Evolutionary conservation across 139 green algal species (phyloP).

Genomic region (Coelastrella sp.): DNA sequence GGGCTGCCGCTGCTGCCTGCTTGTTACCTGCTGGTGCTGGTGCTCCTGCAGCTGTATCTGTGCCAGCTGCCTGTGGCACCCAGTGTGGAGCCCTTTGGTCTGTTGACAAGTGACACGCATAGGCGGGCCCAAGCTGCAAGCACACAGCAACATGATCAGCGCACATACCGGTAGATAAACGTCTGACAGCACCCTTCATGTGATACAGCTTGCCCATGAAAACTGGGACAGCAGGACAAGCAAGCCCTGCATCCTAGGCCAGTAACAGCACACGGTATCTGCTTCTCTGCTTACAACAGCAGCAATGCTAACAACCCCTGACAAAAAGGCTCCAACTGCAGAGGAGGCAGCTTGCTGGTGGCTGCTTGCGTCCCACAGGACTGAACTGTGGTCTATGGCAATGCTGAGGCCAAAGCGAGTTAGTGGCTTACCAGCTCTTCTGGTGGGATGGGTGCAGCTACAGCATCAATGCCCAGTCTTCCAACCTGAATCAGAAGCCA

Average conservation of each 20-base stretch:
- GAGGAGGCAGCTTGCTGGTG: not conserved
- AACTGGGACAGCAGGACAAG: no score
- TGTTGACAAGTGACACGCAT: not conserved
- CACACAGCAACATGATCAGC: not conserved
- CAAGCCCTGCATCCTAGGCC: no score
- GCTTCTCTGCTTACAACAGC: no score
- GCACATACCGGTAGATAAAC: no score
- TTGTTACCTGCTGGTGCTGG: not conserved
- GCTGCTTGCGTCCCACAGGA: not conserved
- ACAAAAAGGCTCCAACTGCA: no score
- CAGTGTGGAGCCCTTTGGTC: not conserved
- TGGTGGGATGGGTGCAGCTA: not conserved
- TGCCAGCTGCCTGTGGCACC: not conserved
- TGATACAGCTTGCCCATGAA: not conserved
- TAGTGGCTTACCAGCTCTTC: not conserved
- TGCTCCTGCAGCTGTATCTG: not conserved
- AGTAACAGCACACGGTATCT: no score
- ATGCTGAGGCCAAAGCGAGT: not conserved
- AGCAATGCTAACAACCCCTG: no score
- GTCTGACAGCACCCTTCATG: not conserved
- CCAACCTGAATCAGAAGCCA: not conserved
- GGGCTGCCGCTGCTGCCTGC: not conserved
- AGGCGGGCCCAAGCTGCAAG: conserved; percentile 19
- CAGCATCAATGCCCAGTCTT: not conserved
- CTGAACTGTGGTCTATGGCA: not conserved